These are phyloP conservation scores for Naganishia liquefaciens DNA, from an alignment of 1,284 basidiomycete genomes.

Conservation along the genomic window DNA sequence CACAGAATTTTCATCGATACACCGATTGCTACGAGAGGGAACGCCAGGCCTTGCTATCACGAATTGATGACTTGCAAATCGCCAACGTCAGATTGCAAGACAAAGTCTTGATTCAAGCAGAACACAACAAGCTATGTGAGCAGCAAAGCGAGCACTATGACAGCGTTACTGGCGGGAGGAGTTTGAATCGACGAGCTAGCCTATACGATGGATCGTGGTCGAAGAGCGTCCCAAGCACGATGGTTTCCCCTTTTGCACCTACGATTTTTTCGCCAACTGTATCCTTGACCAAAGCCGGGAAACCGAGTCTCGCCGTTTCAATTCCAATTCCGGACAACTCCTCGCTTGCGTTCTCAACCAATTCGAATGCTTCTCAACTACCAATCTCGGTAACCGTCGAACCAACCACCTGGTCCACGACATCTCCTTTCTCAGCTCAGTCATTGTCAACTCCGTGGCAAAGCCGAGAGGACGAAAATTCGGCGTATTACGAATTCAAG, in stretches of 20 bases:
- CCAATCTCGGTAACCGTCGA: slow-evolving; percentile 1
- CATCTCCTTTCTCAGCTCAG: background rate
- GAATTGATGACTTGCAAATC: slow-evolving; percentile 24
- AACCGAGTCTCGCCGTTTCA: slow-evolving; percentile 15
- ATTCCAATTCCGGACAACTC: background rate
- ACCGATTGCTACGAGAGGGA: slow-evolving; percentile 10
- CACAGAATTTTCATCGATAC: slow-evolving; percentile 21
- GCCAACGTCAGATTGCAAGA: slow-evolving; percentile 20
- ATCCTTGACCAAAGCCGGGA: slow-evolving; percentile 3
- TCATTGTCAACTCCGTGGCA: background rate
- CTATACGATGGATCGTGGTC: slow-evolving; percentile 23
- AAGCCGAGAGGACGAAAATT: background rate
- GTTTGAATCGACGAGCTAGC: slow-evolving; percentile 21
- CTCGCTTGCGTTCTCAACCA: slow-evolving; percentile 1
- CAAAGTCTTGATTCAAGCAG: slow-evolving; percentile 21
- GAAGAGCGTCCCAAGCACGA: slow-evolving; percentile 22
- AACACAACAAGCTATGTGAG: slow-evolving; percentile 10
- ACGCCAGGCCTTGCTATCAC: slow-evolving; percentile 15
- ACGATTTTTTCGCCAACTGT: slow-evolving; percentile 23
- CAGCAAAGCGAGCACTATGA: background rate
- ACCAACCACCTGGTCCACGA: slow-evolving; percentile 16
- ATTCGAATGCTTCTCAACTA: background rate
- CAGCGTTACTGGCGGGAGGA: background rate
- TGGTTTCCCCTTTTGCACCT: slow-evolving; percentile 21
- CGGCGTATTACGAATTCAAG: background rate